Conservation (phyloP, 129 eudicot species). For the Tagetes erecta region DNA sequence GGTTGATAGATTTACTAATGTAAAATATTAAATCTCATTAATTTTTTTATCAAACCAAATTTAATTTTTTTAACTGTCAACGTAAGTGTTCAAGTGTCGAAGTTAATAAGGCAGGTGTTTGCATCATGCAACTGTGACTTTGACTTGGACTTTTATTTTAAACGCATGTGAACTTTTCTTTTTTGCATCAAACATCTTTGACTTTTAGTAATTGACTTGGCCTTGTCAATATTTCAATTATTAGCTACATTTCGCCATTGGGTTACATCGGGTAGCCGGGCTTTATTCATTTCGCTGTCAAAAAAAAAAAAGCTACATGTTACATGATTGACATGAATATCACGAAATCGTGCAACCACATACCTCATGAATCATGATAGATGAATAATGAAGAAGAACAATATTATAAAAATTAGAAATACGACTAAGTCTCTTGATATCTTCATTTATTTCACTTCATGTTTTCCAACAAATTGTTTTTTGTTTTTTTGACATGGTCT, state of each 20-base stretch:
- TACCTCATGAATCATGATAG: not conserved
- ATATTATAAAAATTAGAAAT: not conserved
- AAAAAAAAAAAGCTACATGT: slow-evolving; percentile 8
- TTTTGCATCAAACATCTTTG: slow-evolving; percentile 2
- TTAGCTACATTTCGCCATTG: not conserved
- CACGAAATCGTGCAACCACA: slow-evolving; percentile 6
- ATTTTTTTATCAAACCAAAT: too few relatives aligned
- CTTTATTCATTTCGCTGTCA: too few relatives aligned
- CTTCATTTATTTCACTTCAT: not conserved
- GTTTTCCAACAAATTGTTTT: not conserved
- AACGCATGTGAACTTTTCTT: slow-evolving; percentile 16
- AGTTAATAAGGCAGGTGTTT: slow-evolving; percentile 18
- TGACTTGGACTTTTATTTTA: slow-evolving; percentile 34
- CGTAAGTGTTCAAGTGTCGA: not conserved
- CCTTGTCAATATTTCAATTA: slow-evolving; percentile 18
- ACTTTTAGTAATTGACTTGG: slow-evolving; percentile 21
- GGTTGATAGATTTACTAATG: too few relatives aligned
- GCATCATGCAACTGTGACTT: slow-evolving; percentile 27
- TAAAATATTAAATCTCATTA: not conserved
- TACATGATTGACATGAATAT: slow-evolving; percentile 5
- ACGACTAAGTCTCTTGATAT: not conserved
- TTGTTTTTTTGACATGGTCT: not conserved
- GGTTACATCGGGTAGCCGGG: too few relatives aligned
- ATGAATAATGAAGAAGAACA: not conserved
- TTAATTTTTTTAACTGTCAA: not conserved